phyloP scores from a whole-genome alignment of 371 early-diverging fungal species.

The Rhizopus delemar region DNA sequence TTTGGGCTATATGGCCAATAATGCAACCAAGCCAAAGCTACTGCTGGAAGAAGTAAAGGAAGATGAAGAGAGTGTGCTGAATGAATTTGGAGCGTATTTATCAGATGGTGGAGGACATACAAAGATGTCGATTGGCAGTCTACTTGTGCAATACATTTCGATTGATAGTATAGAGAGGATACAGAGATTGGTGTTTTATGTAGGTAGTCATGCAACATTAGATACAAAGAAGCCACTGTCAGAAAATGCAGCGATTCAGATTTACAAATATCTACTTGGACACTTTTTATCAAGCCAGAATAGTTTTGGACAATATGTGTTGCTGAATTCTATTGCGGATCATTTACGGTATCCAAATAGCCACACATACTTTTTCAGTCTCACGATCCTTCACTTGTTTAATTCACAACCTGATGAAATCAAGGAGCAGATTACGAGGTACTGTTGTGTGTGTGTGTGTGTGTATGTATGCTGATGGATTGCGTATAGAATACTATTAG shows the following conservation, averaged over 20 bases:
- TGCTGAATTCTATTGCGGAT: conserved; percentile 88
- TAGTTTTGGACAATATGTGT: conserved; percentile 70
- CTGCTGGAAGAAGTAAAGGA: conserved; percentile 5
- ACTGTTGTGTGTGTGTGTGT: conserved; percentile 32
- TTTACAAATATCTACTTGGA: conserved; percentile 33
- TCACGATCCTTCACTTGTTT: conserved; percentile 78
- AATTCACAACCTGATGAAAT: conserved; percentile 57
- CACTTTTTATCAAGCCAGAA: neutral
- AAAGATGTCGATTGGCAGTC: conserved; percentile 4
- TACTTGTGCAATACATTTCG: conserved; percentile 7
- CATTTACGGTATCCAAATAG: conserved; percentile 96
- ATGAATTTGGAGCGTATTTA: conserved; percentile 5
- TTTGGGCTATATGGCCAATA: conserved; percentile 25
- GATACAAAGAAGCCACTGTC: conserved; percentile 25
- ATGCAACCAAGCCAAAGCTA: conserved; percentile 2
- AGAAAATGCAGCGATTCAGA: conserved; percentile 28
- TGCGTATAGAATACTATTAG: conserved; percentile 74
- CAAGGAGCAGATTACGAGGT: conserved; percentile 91
- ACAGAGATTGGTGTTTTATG: conserved; percentile 29
- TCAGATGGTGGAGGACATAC: neutral
- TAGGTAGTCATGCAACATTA: conserved; percentile 29
- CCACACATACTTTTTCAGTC: conserved; percentile 91
- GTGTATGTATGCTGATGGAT: neutral
- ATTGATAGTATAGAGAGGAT: conserved; percentile 2
- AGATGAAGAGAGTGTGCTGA: neutral